Base-by-base conservation (phyloP, 2,329 filamentous ascomycete genomes). In the Diaporthe citriasiana region DNA sequence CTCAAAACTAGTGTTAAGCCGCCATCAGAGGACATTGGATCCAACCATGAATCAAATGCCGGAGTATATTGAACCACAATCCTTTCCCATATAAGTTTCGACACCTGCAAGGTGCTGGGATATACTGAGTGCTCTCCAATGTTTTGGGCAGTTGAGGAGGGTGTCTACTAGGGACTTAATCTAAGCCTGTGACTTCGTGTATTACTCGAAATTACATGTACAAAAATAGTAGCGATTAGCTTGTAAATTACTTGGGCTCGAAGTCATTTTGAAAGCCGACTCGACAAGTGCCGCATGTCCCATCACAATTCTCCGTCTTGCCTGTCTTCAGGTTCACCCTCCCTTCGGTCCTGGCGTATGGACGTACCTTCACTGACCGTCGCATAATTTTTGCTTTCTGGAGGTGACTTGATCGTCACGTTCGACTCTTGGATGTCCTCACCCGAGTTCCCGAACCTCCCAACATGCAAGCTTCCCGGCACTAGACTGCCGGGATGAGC, bases 401-500 rank as follows among this genome's bases (percentile, higher is more conserved):
- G 59, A 8, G 40, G 19, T 65, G 59, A 65, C 40, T 65, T 65
- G 10, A 65, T 27, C 4, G 59, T 47, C 12, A 15, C 47, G 19
- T 35, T 50, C 25, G 59, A 65, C 27, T 33, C n/a, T 45, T 65
- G 59, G 27, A 65, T 15, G 19, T 33, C 17, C 35, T 47, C 59
- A 4, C 59, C 59, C 3, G 42, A 65, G 27, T 65, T 47, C 1
- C 40, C 59, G 12, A 47, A 65, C n/a, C 59, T 65, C 17, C 59
- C 42, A 17, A 50, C 17, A 35, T 65, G 42, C 9, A 65, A 50
- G 27, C 59, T 65, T 8, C 59, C 59, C 15, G 59, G 59, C 4
- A 65, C 42, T 10, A 65, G 59, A n/a, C 59, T 65, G 19, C 42
- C 59, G 4, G 59, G 59, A 13, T 65, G 59, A 45, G 59, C 59